A percentile compares a stretch with the other conserved stretches of the same genome.
These are phyloP conservation scores for Aristolochia fimbriata DNA, from an alignment of 164 flowering plant species.

Conservation along the genomic window DNA sequence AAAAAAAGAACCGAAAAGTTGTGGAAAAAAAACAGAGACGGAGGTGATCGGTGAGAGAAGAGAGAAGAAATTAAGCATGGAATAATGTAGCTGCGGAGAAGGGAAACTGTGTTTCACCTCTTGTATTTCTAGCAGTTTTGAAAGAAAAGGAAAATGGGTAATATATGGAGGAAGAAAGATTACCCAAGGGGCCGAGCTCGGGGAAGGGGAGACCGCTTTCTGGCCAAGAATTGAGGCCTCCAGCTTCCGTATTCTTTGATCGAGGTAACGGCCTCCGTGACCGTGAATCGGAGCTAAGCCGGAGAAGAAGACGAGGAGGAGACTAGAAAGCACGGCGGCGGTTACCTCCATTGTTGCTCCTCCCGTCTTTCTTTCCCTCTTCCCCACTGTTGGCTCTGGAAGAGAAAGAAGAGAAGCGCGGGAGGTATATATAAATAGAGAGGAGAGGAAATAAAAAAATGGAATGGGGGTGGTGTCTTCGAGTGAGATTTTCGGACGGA, in stretches of 20 bases:
- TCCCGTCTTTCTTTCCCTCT: too few relatives aligned
- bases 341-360: not conserved
- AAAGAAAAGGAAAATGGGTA: not conserved
- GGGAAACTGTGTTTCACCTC: too few relatives aligned
- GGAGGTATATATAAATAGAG: too few relatives aligned
- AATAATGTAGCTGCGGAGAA: too few relatives aligned
- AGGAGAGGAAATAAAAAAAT: too few relatives aligned
- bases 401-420: too few relatives aligned
- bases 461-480: too few relatives aligned
- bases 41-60: too few relatives aligned
- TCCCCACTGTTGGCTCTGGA: too few relatives aligned
- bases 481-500: too few relatives aligned
- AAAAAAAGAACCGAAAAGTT: not conserved
- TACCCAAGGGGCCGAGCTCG: slow-evolving; percentile 13
- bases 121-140: not conserved
- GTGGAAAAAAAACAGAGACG: not conserved
- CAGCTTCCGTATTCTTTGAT: slow-evolving; percentile 2
- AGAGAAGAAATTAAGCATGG: not conserved
- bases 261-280: not conserved
- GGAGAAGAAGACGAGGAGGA: not conserved
- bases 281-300: not conserved
- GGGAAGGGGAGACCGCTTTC: slow-evolving; percentile 14
- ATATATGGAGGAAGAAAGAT: not conserved
- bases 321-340: not conserved
- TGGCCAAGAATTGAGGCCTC: slow-evolving; percentile 19